These are phyloP conservation scores for Colletotrichum sp. DNA, from an alignment of 2,329 filamentous ascomycete genomes.

Conservation along the genomic window DNA sequence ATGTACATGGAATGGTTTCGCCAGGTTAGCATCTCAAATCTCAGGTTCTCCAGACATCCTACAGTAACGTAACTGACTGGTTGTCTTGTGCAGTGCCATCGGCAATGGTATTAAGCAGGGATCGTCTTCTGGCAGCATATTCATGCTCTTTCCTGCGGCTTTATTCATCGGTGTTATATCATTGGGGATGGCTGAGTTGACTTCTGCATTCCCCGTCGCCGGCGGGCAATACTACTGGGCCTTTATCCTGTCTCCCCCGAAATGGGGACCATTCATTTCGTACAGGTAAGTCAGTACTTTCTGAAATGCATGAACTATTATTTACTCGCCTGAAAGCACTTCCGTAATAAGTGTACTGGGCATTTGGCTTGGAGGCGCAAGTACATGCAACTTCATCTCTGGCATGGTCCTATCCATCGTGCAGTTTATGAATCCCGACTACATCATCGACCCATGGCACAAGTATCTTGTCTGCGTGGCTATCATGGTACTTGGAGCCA, in stretches of 20 bases:
- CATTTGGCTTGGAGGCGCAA: neutral
- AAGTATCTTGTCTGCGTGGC: neutral
- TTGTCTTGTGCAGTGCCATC: slow-evolving; percentile 6
- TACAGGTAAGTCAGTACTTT: neutral
- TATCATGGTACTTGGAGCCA: neutral
- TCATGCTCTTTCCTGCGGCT: slow-evolving; percentile 30
- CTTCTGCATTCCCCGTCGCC: slow-evolving; percentile 30
- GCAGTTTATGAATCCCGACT: neutral
- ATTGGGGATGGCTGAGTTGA: slow-evolving; percentile 30
- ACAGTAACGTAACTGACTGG: neutral
- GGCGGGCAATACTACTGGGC: slow-evolving; percentile 33
- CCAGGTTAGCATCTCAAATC: slow-evolving; percentile 19
- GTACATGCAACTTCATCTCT: slow-evolving; percentile 23
- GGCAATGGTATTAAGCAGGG: slow-evolving; percentile 31
- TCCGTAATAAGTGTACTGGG: neutral
- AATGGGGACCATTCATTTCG: slow-evolving; percentile 26
- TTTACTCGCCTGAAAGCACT: neutral
- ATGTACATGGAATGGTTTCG: slow-evolving; percentile 34
- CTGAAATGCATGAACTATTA: neutral
- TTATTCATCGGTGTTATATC: slow-evolving; percentile 31
- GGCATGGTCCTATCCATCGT: slow-evolving; percentile 28
- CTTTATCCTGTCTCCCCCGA: slow-evolving; percentile 24
- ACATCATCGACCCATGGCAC: neutral
- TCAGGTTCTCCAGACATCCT: neutral
- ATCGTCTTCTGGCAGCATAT: slow-evolving; percentile 27